Evolutionary conservation across 768 basidiomycete genomes (phyloP), one percentile per base, ranked within the genome.

Genomic region (Rhizopogon vinicolor): DNA sequence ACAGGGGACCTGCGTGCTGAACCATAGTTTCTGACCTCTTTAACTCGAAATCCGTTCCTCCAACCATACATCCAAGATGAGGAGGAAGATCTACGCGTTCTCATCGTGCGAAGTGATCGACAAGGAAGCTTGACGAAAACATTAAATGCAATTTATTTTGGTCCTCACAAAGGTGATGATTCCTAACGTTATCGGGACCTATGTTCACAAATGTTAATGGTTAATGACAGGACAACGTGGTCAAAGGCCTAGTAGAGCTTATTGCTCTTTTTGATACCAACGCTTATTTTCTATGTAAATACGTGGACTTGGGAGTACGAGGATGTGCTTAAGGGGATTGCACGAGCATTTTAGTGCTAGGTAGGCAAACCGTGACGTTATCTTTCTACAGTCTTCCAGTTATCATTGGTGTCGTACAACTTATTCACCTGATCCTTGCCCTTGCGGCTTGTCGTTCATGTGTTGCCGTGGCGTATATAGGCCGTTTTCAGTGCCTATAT

Each of bases 251-350:
- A 3, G 69, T 92, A 18, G 72, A 82, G 16, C 75, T 97, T 1
- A 87, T 98, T 69, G 72, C 75, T 9, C 64, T 84, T 3, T 89
- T 87, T 55, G 87, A 93, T 0, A 58, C 74, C 0, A 72, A 78
- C 3, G 86, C 86, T 0, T 76, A 83, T 53, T 96, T 98, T 72
- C n/a, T 98, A 89, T 72, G 76, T 99, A 55, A 96, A 97, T 64
- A 67, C 82, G 0, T 99, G 96, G 96, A 96, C 95, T 0, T 95
- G 90, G 87, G 96, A n/a, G 96, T 98, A 97, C 67, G 96, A 99
- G 69, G 91, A 94, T 54, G 73, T 95, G 13, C 74, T 97, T 28
- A 91, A 92, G 63, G 89, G 78, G 0, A 73, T 98, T 7, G 80
- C 88, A 3, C 71, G 76, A 2, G 74, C 76, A 0, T 98, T 96